Conservation (phyloP, 805 yeast genomes). For the Candida schatavii region DNA sequence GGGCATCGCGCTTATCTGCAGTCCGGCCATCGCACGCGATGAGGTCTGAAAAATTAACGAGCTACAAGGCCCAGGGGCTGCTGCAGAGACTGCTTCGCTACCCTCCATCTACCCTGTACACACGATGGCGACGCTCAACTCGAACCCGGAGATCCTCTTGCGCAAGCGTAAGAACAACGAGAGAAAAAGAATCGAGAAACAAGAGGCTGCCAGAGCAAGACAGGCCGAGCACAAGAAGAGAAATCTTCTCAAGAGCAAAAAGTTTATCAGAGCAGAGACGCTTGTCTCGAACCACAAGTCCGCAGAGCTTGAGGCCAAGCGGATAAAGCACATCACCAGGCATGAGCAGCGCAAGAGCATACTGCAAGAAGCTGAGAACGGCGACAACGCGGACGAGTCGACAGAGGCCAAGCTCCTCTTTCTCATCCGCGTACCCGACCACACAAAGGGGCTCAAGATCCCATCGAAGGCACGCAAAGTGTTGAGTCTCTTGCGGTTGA, state of each 20-base stretch:
- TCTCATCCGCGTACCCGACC: slow-evolving; percentile 66
- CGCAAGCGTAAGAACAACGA: slow-evolving; percentile 80
- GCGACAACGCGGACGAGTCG: slow-evolving; percentile 24
- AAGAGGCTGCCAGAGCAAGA: slow-evolving; percentile 57
- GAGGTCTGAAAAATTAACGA: background rate
- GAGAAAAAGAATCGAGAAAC: slow-evolving; percentile 68
- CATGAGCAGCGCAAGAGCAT: slow-evolving; percentile 44
- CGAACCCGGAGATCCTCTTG: slow-evolving; percentile 74
- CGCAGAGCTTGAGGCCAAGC: slow-evolving; percentile 62
- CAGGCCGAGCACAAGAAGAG: slow-evolving; percentile 41
- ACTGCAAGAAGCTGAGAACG: slow-evolving; percentile 42
- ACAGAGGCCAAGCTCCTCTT: slow-evolving; percentile 48
- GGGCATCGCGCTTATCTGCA: no score
- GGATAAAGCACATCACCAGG: slow-evolving; percentile 62
- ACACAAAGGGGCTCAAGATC: slow-evolving; percentile 53
- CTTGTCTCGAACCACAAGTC: slow-evolving; percentile 66
- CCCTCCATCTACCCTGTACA: background rate
- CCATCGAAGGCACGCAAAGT: slow-evolving; percentile 64
- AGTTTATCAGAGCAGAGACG: slow-evolving; percentile 71
- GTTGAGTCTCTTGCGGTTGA: slow-evolving; percentile 59
- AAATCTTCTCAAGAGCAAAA: slow-evolving; percentile 29
- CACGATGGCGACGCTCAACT: slow-evolving; percentile 50
- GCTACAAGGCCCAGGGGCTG: background rate
- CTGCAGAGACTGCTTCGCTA: no score
- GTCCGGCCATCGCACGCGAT: background rate